Conservation (phyloP, 2,329 filamentous ascomycete genomes). For the Sarocladium kiliense region DNA sequence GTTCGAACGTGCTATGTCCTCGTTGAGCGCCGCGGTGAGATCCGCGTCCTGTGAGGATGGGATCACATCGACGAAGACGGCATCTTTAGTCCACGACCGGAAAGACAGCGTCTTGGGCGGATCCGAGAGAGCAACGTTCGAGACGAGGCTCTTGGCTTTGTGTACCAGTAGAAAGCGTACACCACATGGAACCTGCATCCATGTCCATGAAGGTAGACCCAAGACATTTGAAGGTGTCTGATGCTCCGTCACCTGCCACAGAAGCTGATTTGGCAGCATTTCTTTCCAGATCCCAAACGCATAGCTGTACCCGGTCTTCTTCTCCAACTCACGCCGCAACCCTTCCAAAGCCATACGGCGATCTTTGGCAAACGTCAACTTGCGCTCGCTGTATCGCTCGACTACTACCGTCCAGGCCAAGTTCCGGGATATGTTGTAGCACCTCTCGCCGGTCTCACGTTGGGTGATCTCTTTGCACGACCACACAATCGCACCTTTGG, state of each 20-base stretch:
- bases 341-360: background rate
- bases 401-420: conserved; percentile 12
- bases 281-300: background rate
- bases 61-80: background rate
- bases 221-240: background rate
- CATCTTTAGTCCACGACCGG: background rate
- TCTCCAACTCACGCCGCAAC: background rate
- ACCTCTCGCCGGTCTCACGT: conserved; percentile 15
- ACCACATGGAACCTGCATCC: background rate
- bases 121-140: background rate
- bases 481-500: conserved; percentile 13
- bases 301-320: background rate
- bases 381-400: background rate
- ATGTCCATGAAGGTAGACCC: background rate
- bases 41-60: background rate
- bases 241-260: conserved; percentile 7
- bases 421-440: conserved; percentile 16
- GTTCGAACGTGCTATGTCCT: background rate
- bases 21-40: background rate
- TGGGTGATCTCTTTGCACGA: conserved; percentile 16
- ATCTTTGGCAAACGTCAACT: conserved; percentile 5
- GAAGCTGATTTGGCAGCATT: background rate
- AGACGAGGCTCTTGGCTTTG: conserved; percentile 1
- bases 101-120: background rate
- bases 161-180: background rate